These are phyloP conservation scores for Colletotrichum chlorophyti DNA, from an alignment of 2,329 filamentous ascomycete genomes.

Conservation along the genomic window DNA sequence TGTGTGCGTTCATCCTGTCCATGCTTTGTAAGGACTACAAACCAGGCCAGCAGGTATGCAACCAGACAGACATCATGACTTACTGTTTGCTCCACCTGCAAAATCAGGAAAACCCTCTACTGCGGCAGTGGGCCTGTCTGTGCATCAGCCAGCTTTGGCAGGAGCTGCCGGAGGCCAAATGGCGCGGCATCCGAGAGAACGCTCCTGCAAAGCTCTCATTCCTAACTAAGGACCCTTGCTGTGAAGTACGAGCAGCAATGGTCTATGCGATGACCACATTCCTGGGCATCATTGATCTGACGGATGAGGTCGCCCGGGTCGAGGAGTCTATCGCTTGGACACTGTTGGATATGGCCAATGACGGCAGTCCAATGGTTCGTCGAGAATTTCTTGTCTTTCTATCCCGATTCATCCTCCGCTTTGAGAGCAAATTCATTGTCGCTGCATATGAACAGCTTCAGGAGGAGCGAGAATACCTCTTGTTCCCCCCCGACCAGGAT, in stretches of 20 bases:
- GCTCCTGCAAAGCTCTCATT: constrained; percentile 83
- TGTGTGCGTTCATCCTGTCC: constrained; percentile 97
- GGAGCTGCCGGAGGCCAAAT: constrained; percentile 91
- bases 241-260: constrained; percentile 93
- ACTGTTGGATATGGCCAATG: constrained; percentile 88
- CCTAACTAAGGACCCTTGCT: constrained; percentile 83
- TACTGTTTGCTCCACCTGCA: constrained; percentile 84
- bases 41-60: constrained; percentile 89
- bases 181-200: constrained; percentile 89
- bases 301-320: constrained; percentile 86
- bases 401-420: constrained; percentile 87
- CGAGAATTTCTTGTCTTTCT: constrained; percentile 94
- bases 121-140: constrained; percentile 94
- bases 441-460: constrained; percentile 89
- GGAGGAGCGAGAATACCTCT: constrained; percentile 78
- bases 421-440: constrained; percentile 91
- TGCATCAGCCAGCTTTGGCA: constrained; percentile 96
- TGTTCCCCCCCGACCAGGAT: constrained; percentile 61
- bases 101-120: constrained; percentile 84
- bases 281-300: constrained; percentile 90
- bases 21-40: constrained; percentile 97
- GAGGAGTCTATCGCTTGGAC: constrained; percentile 92
- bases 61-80: constrained; percentile 88
- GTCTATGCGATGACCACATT: constrained; percentile 93
- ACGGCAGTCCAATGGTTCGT: constrained; percentile 92